Percentiles rank a stretch among this genome's conserved stretches.
Evolutionary conservation across 2,329 filamentous ascomycete genomes (phyloP).

Genomic region (Stachybotrys chlorohalonatus): DNA sequence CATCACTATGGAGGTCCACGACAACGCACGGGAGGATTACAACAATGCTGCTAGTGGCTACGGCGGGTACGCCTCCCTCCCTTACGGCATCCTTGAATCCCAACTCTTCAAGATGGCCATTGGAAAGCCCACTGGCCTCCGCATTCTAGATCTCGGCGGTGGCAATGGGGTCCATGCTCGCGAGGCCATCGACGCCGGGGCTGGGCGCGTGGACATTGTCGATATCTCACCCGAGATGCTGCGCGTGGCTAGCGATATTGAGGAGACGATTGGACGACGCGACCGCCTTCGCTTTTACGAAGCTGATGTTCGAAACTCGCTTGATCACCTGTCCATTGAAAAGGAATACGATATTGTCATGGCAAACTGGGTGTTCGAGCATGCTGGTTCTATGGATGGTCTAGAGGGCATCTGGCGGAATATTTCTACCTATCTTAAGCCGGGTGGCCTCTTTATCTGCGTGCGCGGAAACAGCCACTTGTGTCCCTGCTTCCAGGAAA

Average conservation of each 20-base stretch:
- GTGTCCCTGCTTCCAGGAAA: not conserved
- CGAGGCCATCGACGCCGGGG: slow-evolving; percentile 2
- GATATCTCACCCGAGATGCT: slow-evolving; percentile 3
- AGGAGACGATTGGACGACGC: not conserved
- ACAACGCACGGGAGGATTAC: not conserved
- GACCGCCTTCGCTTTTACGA: slow-evolving; percentile 1
- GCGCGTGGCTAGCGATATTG: not conserved
- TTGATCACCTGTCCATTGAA: not conserved
- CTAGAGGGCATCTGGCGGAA: slow-evolving; percentile 20
- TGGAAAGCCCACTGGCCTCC: not conserved
- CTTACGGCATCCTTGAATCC: not conserved
- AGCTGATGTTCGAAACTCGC: not conserved
- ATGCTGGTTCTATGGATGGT: slow-evolving; percentile 11
- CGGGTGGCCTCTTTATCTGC: slow-evolving; percentile 17
- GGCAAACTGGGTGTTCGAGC: slow-evolving; percentile 22
- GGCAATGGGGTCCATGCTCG: slow-evolving; percentile 2
- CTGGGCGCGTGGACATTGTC: slow-evolving; percentile 2
- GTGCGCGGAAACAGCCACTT: slow-evolving; percentile 6
- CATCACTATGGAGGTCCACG: not conserved
- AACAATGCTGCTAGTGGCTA: not conserved
- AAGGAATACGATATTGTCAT: slow-evolving; percentile 21
- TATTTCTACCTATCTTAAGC: slow-evolving; percentile 12
- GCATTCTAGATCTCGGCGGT: slow-evolving; percentile 4
- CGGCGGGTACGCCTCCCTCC: not conserved
- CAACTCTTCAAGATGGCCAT: slow-evolving; percentile 2